phyloP scores from a whole-genome alignment of 2,329 filamentous ascomycete species.

The Fusarium neocosmosporiellum region DNA sequence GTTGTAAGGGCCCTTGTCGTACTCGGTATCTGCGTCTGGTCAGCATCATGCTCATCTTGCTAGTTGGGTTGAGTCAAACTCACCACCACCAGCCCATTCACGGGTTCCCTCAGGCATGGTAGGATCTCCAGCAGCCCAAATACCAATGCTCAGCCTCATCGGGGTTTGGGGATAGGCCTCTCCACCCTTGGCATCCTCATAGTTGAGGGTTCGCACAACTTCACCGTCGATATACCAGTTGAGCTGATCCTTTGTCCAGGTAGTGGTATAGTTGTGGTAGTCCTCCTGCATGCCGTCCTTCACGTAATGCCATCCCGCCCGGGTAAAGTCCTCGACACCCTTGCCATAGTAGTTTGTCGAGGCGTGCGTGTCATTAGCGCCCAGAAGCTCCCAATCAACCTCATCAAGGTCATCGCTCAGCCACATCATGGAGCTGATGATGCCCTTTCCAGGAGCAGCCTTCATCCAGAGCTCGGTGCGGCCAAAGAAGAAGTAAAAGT shows the following conservation, averaged over 20 bases:
- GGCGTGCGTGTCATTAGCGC: slow-evolving; percentile 70
- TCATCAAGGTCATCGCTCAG: slow-evolving; percentile 88
- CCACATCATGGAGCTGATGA: slow-evolving; percentile 86
- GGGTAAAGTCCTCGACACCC: slow-evolving; percentile 71
- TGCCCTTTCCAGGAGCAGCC: slow-evolving; percentile 77
- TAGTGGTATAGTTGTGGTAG: slow-evolving; percentile 80
- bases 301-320: slow-evolving; percentile 69
- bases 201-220: slow-evolving; percentile 71
- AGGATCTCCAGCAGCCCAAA: slow-evolving; percentile 73
- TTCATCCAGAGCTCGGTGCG: slow-evolving; percentile 82
- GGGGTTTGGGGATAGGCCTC: slow-evolving; percentile 80
- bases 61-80: not conserved
- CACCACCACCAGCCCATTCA: slow-evolving; percentile 74
- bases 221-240: slow-evolving; percentile 78
- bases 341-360: slow-evolving; percentile 86
- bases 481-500: slow-evolving; percentile 89
- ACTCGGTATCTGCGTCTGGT: slow-evolving; percentile 64
- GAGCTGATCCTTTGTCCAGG: slow-evolving; percentile 75
- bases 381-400: slow-evolving; percentile 88
- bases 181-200: slow-evolving; percentile 70
- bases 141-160: slow-evolving; percentile 75
- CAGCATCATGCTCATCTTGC: not conserved
- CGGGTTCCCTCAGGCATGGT: slow-evolving; percentile 66
- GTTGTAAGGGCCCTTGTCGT: slow-evolving; percentile 72
- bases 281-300: slow-evolving; percentile 66